A percentile compares a stretch with the other conserved stretches of the same genome.
Evolutionary conservation across 352 stramenopile species (phyloP).

Genomic region (Pythium biforme): DNA sequence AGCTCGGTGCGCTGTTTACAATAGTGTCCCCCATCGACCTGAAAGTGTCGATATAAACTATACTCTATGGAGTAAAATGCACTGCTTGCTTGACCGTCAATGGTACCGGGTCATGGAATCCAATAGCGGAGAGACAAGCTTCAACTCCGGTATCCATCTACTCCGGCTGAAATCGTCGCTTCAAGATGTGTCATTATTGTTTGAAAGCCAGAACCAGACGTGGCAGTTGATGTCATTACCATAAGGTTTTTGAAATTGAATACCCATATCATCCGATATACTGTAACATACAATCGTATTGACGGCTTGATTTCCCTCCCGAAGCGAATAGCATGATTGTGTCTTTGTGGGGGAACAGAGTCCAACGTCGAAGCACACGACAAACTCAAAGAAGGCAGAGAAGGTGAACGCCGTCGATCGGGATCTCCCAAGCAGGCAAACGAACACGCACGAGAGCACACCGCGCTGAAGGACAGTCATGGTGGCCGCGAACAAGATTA

Average conservation of each 20-base stretch:
- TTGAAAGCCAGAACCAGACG: constrained; percentile 6
- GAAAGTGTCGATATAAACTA: background rate
- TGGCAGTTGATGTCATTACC: background rate
- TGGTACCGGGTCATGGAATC: no score
- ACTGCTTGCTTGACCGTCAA: background rate
- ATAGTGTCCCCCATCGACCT: constrained; percentile 4
- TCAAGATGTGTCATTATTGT: constrained; percentile 5
- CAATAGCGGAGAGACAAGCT: background rate
- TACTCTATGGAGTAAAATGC: background rate
- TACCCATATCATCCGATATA: background rate
- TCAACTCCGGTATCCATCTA: background rate
- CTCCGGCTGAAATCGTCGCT: background rate
- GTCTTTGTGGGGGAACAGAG: constrained; percentile 12
- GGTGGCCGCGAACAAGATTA: constrained; percentile 86
- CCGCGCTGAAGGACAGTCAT: constrained; percentile 32
- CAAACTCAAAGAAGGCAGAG: constrained; percentile 9
- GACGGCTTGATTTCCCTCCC: constrained; percentile 10
- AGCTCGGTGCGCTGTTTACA: constrained; percentile 1
- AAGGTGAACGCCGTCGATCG: background rate
- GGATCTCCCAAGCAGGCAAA: background rate
- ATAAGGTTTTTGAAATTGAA: background rate
- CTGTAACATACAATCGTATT: background rate
- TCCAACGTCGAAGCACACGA: constrained; percentile 23
- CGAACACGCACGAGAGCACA: background rate
- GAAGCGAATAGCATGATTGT: constrained; percentile 19